phyloP scores from a whole-genome alignment of 108 stramenopile species.

The Cyclostephanos tholiformis region DNA sequence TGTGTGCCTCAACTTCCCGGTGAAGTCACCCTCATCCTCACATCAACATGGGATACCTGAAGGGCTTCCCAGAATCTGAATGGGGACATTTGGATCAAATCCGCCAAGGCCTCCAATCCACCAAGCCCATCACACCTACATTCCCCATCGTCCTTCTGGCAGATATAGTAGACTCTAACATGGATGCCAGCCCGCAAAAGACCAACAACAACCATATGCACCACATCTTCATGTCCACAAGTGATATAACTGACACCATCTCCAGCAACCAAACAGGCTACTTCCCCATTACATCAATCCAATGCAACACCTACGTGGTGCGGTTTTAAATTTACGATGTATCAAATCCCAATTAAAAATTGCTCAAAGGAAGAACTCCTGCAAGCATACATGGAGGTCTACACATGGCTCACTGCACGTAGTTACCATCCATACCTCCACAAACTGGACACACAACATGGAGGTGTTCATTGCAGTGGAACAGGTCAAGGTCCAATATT shows the following conservation, averaged over 20 bases:
- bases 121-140: too few relatives aligned
- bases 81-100: too few relatives aligned
- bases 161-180: not conserved
- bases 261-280: conserved; percentile 49
- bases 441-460: conserved; percentile 13
- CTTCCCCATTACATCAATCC: too few relatives aligned
- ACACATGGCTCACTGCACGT: not conserved
- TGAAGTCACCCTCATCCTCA: too few relatives aligned
- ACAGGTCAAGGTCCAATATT: conserved; percentile 26
- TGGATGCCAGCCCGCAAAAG: not conserved
- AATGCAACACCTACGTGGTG: too few relatives aligned
- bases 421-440: conserved; percentile 5
- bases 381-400: not conserved
- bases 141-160: too few relatives aligned
- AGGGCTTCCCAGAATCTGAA: too few relatives aligned
- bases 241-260: conserved; percentile 14
- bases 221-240: conserved; percentile 13
- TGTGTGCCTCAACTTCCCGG: too few relatives aligned
- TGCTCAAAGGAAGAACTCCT: not conserved
- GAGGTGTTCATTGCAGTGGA: not conserved
- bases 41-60: too few relatives aligned
- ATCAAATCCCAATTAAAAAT: conserved; percentile 35
- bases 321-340: conserved; percentile 17
- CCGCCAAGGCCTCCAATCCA: too few relatives aligned
- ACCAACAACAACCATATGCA: conserved; percentile 18